Conservation (phyloP, 495 filamentous ascomycete genomes). For the Margaritispora aquatica region DNA sequence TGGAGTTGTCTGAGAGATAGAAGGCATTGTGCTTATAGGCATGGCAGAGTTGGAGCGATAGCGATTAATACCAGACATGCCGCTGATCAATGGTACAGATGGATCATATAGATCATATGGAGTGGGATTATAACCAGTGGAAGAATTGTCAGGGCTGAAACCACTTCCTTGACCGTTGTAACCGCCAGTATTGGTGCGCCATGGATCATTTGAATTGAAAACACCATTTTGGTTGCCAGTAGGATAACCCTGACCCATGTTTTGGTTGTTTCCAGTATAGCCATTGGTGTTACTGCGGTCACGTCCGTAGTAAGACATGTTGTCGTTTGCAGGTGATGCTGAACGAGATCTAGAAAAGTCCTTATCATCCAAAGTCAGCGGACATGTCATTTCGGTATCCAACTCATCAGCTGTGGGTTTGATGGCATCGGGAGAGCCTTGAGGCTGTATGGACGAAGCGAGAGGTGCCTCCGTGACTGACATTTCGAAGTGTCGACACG, state of each 20-base stretch:
- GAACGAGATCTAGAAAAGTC: not conserved
- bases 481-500: constrained; percentile 4
- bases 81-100: not conserved
- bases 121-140: not conserved
- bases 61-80: not conserved
- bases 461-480: not conserved
- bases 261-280: not conserved
- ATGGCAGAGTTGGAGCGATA: not conserved
- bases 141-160: not conserved
- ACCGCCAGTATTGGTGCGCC: not conserved
- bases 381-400: constrained; percentile 16
- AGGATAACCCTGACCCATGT: not conserved
- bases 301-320: constrained; percentile 1
- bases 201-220: not conserved
- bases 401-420: not conserved
- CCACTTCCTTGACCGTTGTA: not conserved
- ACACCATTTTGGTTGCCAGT: not conserved
- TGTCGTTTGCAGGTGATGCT: not conserved
- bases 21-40: not conserved
- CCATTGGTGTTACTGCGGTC: not conserved
- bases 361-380: constrained; percentile 13
- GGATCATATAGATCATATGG: not conserved
- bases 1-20: not conserved
- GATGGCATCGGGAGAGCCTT: not conserved
- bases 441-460: not conserved